phyloP scores from a whole-genome alignment of 768 basidiomycete genomes.

The Mrakia blollopis region DNA sequence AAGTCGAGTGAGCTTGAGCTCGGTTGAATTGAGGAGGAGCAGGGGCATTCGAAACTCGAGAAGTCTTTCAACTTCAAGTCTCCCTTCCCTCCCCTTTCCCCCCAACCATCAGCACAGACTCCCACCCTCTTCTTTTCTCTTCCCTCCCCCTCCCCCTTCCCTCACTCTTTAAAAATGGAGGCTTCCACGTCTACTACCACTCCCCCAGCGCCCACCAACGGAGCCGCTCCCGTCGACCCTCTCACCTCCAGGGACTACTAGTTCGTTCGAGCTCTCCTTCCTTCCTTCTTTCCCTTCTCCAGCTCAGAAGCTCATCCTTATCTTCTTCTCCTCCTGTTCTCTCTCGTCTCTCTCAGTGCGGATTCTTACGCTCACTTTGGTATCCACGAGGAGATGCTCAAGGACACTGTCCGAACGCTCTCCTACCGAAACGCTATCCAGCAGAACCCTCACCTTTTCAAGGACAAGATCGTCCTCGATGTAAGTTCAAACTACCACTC shows the following conservation, averaged over 20 bases:
- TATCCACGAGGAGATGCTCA: slow-evolving; percentile 99
- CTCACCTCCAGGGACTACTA: slow-evolving; percentile 31
- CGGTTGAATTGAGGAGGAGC: too few species aligned
- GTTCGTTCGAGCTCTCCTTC: slow-evolving; percentile 30
- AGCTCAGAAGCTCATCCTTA: slow-evolving; percentile 19
- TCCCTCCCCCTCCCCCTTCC: slow-evolving; percentile 20
- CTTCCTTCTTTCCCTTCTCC: too few species aligned
- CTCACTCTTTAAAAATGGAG: not conserved
- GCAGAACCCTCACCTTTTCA: slow-evolving; percentile 91
- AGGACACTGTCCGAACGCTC: slow-evolving; percentile 89
- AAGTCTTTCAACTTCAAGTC: not conserved
- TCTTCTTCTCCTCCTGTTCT: not conserved
- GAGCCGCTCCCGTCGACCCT: slow-evolving; percentile 9
- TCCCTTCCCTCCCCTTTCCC: slow-evolving; percentile 23
- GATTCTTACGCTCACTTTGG: slow-evolving; percentile 96
- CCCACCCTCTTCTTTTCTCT: slow-evolving; percentile 32
- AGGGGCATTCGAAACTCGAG: not conserved
- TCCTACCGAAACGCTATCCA: slow-evolving; percentile 92
- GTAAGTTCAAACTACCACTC: slow-evolving; percentile 35
- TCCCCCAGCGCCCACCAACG: slow-evolving; percentile 18
- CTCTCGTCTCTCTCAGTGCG: slow-evolving; percentile 51
- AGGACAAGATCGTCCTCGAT: slow-evolving; percentile 91
- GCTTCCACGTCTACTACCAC: slow-evolving; percentile 14
- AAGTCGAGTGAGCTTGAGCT: not conserved
- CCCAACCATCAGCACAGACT: slow-evolving; percentile 17